Base-by-base conservation (phyloP, 2,329 filamentous ascomycete species). In the Diplodia seriata region DNA sequence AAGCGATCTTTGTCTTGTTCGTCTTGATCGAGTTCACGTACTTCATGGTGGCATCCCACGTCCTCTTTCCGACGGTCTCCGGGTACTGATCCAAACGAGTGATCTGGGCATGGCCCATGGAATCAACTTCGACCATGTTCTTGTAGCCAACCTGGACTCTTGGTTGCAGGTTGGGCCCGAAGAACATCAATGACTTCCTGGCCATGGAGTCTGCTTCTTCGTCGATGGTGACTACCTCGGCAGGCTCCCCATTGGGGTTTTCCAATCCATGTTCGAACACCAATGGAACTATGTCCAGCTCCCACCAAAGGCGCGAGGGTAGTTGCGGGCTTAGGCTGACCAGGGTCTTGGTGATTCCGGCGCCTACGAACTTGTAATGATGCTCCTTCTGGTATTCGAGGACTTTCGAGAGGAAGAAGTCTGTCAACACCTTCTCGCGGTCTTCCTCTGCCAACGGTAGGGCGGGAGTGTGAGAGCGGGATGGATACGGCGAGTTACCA, bases 171-270 rank as follows among this genome's bases (percentile, higher is more conserved):
- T 87, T 90, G 0, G 91, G 91, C 0, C 91, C 91, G 72, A 93
- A 94, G 71, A 89, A 69, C 89, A 89, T 86, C 70, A 93, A 85
- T 76, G 90, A 92, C 81, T 93, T 94, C 70, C 92, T 85, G 1
- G 89, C 90, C 86, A 94, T 91, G 0, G 90, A 91, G 75, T 94
- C 92, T 1, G 92, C 91, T 76, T 93, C 89, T 76, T 95, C 92
- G 73, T 94, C 92, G 4, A 93, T 84, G n/a, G 84, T 81, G 74
- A 88, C 87, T 40, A 80, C 77, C 11, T 29, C 53, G 18, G 20
- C 14, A 3, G 51, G 36, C 5, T 29, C 43, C 8, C 47, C 66
- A 26, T 57, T 61, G 54, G 56, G 66, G 29, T 64, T 49, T 20
- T 72, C 71, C 12, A 70, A 38, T 15, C 68, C 68, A 38, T 72